Conservation (phyloP, 2,329 filamentous ascomycete species). For the Alternaria sp. region DNA sequence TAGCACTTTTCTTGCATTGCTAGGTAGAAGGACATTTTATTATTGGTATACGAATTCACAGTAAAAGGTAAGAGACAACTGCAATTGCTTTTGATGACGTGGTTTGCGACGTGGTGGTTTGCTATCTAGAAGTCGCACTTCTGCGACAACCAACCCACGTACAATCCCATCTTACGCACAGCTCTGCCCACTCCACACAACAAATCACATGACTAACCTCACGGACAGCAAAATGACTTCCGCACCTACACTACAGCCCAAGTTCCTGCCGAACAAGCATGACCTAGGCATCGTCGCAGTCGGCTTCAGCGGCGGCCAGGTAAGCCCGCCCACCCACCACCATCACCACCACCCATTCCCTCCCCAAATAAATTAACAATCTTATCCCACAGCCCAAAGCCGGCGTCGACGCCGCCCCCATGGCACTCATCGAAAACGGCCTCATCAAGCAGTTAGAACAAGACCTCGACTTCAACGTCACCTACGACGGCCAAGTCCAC, state of each 20-base stretch:
- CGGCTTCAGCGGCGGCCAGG: slow-evolving; percentile 95
- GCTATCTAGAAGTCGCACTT: background rate
- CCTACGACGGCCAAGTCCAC: slow-evolving; percentile 84
- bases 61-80: background rate
- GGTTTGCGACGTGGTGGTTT: background rate
- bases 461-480: slow-evolving; percentile 86
- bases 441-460: slow-evolving; percentile 82
- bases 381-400: slow-evolving; percentile 71
- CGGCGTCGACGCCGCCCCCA: slow-evolving; percentile 89
- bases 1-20: background rate
- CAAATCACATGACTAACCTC: background rate
- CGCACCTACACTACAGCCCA: slow-evolving; percentile 66
- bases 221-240: slow-evolving; percentile 54
- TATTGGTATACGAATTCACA: background rate
- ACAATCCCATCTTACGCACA: background rate
- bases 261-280: slow-evolving; percentile 79
- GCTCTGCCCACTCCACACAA: background rate
- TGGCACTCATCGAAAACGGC: slow-evolving; percentile 85
- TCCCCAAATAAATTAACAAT: background rate
- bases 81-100: slow-evolving; percentile 1
- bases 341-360: background rate
- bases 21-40: background rate
- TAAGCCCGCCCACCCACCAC: slow-evolving; percentile 54
- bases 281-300: slow-evolving; percentile 93
- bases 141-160: slow-evolving; percentile 2